Conservation (phyloP, 2,329 filamentous ascomycete genomes). For the Fusarium anthophilum region DNA sequence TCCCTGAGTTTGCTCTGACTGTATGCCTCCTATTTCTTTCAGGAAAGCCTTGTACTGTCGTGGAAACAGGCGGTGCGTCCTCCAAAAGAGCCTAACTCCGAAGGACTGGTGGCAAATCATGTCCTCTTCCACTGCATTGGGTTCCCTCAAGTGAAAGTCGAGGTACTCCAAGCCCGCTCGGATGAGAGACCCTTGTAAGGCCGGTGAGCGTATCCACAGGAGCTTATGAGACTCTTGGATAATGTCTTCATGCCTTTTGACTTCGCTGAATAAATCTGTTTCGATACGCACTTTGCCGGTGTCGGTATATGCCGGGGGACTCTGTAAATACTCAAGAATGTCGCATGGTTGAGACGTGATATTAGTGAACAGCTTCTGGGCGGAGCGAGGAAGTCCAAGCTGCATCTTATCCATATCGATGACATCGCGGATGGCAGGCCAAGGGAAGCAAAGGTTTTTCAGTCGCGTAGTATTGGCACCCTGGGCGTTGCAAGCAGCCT, state of each 20-base stretch:
- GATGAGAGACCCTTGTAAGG: constrained; percentile 1
- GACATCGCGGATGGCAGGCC: constrained; percentile 24
- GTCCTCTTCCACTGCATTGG: background rate
- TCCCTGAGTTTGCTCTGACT: background rate
- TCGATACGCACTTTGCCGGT: background rate
- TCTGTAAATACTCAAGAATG: constrained; percentile 21
- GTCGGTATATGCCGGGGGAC: constrained; percentile 15
- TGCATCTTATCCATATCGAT: constrained; percentile 19
- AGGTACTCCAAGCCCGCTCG: constrained; percentile 10
- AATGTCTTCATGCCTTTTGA: constrained; percentile 4
- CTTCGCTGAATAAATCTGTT: constrained; percentile 7
- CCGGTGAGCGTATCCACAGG: constrained; percentile 21
- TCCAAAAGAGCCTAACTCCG: constrained; percentile 10
- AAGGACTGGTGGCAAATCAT: background rate
- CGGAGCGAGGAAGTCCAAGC: constrained; percentile 1
- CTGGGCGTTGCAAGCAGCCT: constrained; percentile 5
- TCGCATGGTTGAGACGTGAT: constrained; percentile 16
- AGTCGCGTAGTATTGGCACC: background rate
- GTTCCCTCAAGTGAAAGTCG: constrained; percentile 4
- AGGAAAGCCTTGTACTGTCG: constrained; percentile 7
- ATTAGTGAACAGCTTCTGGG: constrained; percentile 23
- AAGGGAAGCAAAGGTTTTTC: constrained; percentile 27
- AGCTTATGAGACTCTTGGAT: constrained; percentile 13
- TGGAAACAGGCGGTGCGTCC: constrained; percentile 14
- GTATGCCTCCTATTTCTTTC: background rate